Evolutionary conservation across 768 basidiomycete genomes (phyloP).

Genomic region (Phlebiopsis flavidoalba): DNA sequence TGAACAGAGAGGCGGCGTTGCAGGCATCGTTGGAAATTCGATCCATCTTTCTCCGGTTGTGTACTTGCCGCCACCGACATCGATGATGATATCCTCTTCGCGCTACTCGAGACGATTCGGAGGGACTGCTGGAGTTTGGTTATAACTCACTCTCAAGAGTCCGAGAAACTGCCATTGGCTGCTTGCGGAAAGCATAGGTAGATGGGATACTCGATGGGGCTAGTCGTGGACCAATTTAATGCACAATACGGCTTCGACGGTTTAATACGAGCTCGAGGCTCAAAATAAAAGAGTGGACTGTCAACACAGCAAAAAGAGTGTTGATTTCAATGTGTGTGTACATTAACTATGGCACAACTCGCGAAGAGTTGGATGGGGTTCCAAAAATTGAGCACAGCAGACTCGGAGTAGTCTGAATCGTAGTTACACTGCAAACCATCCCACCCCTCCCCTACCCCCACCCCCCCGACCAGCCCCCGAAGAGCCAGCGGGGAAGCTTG

Average conservation of each 20-base stretch:
- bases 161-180: slow-evolving; percentile 30
- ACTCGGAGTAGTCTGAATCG: slow-evolving; percentile 18
- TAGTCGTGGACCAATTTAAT: slow-evolving; percentile 13
- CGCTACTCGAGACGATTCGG: slow-evolving; percentile 42
- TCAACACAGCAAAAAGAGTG: not conserved
- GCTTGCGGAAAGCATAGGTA: slow-evolving; percentile 38
- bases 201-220: slow-evolving; percentile 38
- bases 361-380: slow-evolving; percentile 5
- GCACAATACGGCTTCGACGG: not conserved
- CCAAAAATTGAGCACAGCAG: slow-evolving; percentile 15
- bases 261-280: too few relatives aligned
- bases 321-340: not conserved
- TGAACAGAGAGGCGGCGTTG: slow-evolving; percentile 26
- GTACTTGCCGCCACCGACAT: slow-evolving; percentile 35
- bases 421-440: slow-evolving; percentile 7
- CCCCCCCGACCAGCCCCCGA: slow-evolving; percentile 2
- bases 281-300: not conserved
- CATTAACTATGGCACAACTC: not conserved
- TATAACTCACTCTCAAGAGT: slow-evolving; percentile 13
- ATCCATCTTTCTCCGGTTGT: slow-evolving; percentile 44
- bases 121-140: slow-evolving; percentile 47
- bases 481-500: slow-evolving; percentile 1
- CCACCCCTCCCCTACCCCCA: too few relatives aligned
- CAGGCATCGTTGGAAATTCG: slow-evolving; percentile 40
- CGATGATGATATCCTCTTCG: slow-evolving; percentile 31